phyloP scores from a whole-genome alignment of 495 filamentous ascomycete species.

The Lophiostoma macrostomum region DNA sequence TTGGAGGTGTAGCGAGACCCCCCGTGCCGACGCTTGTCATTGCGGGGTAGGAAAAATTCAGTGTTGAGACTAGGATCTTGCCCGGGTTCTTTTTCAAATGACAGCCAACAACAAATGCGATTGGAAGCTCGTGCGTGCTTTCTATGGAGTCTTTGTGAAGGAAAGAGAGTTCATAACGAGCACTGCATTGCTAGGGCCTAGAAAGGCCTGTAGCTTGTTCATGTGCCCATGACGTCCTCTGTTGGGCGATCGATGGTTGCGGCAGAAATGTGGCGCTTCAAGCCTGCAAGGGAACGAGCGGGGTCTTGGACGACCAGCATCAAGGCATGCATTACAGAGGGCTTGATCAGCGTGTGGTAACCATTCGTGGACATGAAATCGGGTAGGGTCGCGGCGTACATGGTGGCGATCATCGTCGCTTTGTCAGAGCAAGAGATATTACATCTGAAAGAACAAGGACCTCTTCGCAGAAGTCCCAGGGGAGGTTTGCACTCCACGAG shows the following conservation, averaged over 20 bases:
- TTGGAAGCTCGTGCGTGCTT: background rate
- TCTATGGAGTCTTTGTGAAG: background rate
- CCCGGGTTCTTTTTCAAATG: too few species aligned
- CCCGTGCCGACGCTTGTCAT: constrained; percentile 5
- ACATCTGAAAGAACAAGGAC: too few species aligned
- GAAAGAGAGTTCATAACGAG: background rate
- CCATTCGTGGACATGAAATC: too few species aligned
- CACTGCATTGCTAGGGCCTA: background rate
- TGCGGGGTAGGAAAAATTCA: constrained; percentile 15
- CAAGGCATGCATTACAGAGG: too few species aligned
- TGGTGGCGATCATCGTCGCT: too few species aligned
- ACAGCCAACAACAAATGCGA: background rate
- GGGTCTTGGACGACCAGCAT: too few species aligned
- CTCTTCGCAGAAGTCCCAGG: too few species aligned
- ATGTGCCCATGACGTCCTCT: constrained; percentile 28
- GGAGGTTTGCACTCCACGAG: too few species aligned
- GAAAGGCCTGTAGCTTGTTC: constrained; percentile 19
- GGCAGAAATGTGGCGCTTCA: background rate
- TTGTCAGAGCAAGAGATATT: too few species aligned
- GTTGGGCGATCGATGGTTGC: background rate
- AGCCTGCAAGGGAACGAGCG: constrained; percentile 21
- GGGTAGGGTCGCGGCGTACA: too few species aligned
- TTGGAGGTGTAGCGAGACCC: constrained; percentile 9
- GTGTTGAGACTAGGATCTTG: background rate
- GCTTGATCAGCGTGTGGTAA: too few species aligned